These are phyloP conservation scores for Phialophora tarda DNA, from an alignment of 2,329 filamentous ascomycete species.

Conservation along the genomic window DNA sequence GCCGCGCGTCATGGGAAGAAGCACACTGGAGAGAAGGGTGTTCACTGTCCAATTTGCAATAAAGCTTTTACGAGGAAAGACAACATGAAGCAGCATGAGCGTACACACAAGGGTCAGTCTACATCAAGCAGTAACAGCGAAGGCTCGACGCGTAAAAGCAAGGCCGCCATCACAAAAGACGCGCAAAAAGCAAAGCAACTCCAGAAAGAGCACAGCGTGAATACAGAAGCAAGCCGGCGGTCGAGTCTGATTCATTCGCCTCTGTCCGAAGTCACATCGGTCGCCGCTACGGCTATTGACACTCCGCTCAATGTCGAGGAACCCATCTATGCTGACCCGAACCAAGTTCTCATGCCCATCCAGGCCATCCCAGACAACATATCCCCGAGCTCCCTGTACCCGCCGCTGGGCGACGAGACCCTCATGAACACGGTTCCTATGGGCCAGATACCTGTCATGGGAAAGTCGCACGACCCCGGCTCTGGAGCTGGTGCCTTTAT, in stretches of 20 bases:
- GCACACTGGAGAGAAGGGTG: slow-evolving; percentile 71
- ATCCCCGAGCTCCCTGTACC: slow-evolving; percentile 37
- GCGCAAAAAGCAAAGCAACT: slow-evolving; percentile 34
- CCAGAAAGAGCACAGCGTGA: slow-evolving; percentile 26
- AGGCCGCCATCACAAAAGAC: slow-evolving; percentile 40
- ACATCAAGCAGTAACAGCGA: slow-evolving; percentile 30
- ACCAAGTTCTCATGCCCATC: slow-evolving; percentile 33
- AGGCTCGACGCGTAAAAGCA: slow-evolving; percentile 34
- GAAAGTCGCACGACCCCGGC: slow-evolving; percentile 14
- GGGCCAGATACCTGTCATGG: slow-evolving; percentile 18
- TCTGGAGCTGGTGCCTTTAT: slow-evolving; percentile 13
- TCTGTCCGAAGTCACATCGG: slow-evolving; percentile 37
- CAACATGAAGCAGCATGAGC: slow-evolving; percentile 72
- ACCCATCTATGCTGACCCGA: slow-evolving; percentile 33
- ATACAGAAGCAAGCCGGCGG: slow-evolving; percentile 30
- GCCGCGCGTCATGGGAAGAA: slow-evolving; percentile 72
- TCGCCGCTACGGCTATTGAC: slow-evolving; percentile 36
- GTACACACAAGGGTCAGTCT: slow-evolving; percentile 58
- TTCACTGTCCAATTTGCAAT: slow-evolving; percentile 70
- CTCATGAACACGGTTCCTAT: slow-evolving; percentile 20
- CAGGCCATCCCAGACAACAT: slow-evolving; percentile 34
- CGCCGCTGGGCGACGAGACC: slow-evolving; percentile 35
- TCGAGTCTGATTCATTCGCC: slow-evolving; percentile 37
- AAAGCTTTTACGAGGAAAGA: slow-evolving; percentile 72
- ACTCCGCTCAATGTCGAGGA: slow-evolving; percentile 32